Percentiles rank a stretch among this genome's conserved stretches.
These are phyloP conservation scores for Ustilago tritici DNA, from an alignment of 1,284 basidiomycete genomes.

Conservation along the genomic window DNA sequence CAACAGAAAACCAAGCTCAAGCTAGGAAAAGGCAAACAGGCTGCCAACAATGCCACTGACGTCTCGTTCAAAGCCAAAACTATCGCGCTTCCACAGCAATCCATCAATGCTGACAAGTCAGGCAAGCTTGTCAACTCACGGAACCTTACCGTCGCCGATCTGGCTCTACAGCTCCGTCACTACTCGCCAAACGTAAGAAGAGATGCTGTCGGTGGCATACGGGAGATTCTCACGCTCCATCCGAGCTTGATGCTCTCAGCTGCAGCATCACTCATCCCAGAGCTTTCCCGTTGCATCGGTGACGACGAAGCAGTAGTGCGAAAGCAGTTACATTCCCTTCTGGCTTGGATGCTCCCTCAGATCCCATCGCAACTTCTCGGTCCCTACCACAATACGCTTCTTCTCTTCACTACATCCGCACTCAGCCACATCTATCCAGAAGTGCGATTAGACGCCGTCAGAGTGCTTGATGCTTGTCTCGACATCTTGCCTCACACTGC, in stretches of 20 bases:
- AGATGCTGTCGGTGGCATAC: conserved; percentile 84
- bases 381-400: conserved; percentile 80
- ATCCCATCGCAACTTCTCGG: conserved; percentile 74
- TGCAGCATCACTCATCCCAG: conserved; percentile 77
- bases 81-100: conserved; percentile 59
- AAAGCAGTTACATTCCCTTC: conserved; percentile 70
- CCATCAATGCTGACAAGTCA: conserved; percentile 60
- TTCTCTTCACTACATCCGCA: conserved; percentile 86
- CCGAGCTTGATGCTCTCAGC: conserved; percentile 75
- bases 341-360: conserved; percentile 80
- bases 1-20: conserved; percentile 92
- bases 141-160: conserved; percentile 81
- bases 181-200: conserved; percentile 81
- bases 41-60: conserved; percentile 86
- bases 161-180: conserved; percentile 84
- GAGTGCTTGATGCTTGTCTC: conserved; percentile 83
- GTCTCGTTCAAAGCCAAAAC: conserved; percentile 90
- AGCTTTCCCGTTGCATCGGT: conserved; percentile 78
- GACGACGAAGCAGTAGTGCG: conserved; percentile 74
- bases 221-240: conserved; percentile 81
- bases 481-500: conserved; percentile 76
- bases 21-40: conserved; percentile 91
- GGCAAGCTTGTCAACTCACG: conserved; percentile 49
- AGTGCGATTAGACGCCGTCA: conserved; percentile 88
- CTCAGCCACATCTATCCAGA: conserved; percentile 95